Percentiles rank a stretch among this genome's conserved stretches.
Evolutionary conservation across 2,329 filamentous ascomycete genomes (phyloP).

Genomic region (Sclerotiophoma versabilis): DNA sequence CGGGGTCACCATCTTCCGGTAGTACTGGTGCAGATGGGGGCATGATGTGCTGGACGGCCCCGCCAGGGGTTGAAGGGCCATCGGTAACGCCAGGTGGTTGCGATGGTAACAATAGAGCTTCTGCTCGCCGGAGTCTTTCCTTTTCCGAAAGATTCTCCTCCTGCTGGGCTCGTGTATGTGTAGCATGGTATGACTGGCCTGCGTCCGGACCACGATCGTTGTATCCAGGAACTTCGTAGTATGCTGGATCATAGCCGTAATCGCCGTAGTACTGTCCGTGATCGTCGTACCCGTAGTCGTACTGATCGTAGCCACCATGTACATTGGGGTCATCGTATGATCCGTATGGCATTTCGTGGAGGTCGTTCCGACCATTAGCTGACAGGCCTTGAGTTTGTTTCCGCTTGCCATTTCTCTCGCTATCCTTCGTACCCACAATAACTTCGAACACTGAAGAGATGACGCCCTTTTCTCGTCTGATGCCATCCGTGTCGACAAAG

Average conservation of each 20-base stretch:
- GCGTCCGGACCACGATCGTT: slow-evolving; percentile 36
- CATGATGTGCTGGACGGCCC: slow-evolving; percentile 34
- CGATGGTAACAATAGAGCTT: slow-evolving; percentile 81
- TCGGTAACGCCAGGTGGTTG: slow-evolving; percentile 66
- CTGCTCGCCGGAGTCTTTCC: slow-evolving; percentile 77
- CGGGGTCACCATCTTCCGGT: slow-evolving; percentile 42
- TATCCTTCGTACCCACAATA: slow-evolving; percentile 85
- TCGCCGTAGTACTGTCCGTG: slow-evolving; percentile 41
- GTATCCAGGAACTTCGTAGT: slow-evolving; percentile 41
- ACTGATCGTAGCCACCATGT: slow-evolving; percentile 30
- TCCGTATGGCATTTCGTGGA: slow-evolving; percentile 33
- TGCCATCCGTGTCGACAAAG: slow-evolving; percentile 85
- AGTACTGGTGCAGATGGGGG: slow-evolving; percentile 47
- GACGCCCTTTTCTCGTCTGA: slow-evolving; percentile 90
- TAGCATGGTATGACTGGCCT: slow-evolving; percentile 57
- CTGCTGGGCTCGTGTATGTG: slow-evolving; percentile 62
- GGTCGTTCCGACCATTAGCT: slow-evolving; percentile 19
- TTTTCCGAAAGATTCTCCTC: slow-evolving; percentile 79
- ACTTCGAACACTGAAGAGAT: slow-evolving; percentile 86
- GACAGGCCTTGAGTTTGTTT: slow-evolving; percentile 39
- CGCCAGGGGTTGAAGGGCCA: slow-evolving; percentile 52
- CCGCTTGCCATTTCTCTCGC: slow-evolving; percentile 60
- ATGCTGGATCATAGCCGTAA: slow-evolving; percentile 42
- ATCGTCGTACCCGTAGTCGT: slow-evolving; percentile 41
- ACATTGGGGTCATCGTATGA: slow-evolving; percentile 22